Evolutionary conservation across 2,329 filamentous ascomycete genomes (phyloP), one percentile per base, ranked within the genome.

Genomic region (Fusarium setosum): DNA sequence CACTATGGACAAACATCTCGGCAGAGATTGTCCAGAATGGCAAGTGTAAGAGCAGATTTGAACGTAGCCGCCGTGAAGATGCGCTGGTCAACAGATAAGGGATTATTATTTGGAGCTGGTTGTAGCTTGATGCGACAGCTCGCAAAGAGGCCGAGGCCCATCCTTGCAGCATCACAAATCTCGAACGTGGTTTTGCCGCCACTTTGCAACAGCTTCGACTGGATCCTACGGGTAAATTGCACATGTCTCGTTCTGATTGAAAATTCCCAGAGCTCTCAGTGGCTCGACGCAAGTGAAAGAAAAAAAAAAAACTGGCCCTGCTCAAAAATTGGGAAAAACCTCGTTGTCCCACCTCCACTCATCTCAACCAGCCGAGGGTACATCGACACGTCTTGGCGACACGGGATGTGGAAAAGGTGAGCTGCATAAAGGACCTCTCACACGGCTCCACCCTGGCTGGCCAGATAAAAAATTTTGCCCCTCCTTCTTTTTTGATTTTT

Each of bases 401-500:
- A n/a, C 50, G 53, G 32, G 38, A 63, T 37, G 51, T 59, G 32
- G n/a, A n/a, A n/a, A 61, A 64, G 37, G 58, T 71, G 69, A 72
- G 69, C 40, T 72, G 67, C 69, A 72, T 61, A 31, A 60, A 34
- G 29, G 26, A 31, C 35, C 51, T 54, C 58, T 61, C 54, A 44
- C 50, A n/a, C 37, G 56, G 50, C 26, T 63, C 69, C 67, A 63
- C 60, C 50, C 55, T 69, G 65, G 65, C 62, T 69, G 58, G 58
- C 8, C n/a, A 38, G 37, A 31, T 56, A 54, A 64, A 58, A 18
- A 24, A 26, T 34, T 59, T 56, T 60, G 61, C 63, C 63, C 63
- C 68, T 71, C 63, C 52, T 18, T 34, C 48, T n/a, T 50, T 38
- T 12, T 29, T 12, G 26, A 12, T 9, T 17, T 48, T 51, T 63